phyloP scores from a whole-genome alignment of 805 yeast species.

The Cyberlindnera sargentensis region DNA sequence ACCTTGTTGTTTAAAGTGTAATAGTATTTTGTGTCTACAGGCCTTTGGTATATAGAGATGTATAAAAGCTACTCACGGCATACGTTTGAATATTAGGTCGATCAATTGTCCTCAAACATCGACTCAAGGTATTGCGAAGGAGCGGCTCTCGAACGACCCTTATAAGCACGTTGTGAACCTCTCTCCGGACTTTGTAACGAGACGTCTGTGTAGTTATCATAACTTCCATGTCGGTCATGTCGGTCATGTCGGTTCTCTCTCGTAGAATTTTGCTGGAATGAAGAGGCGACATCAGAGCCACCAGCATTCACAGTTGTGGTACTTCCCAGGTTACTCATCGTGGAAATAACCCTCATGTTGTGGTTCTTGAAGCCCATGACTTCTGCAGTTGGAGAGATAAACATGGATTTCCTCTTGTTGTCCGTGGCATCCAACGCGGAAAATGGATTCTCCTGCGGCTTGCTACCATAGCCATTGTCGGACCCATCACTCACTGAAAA shows the following conservation, averaged over 20 bases:
- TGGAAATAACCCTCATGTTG: slow-evolving; percentile 20
- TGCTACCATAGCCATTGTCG: not conserved
- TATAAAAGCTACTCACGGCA: too few relatives aligned
- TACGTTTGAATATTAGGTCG: too few relatives aligned
- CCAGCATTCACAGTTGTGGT: not conserved
- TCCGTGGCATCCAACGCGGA: slow-evolving; percentile 19
- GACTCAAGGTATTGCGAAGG: slow-evolving; percentile 46
- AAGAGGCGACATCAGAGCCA: slow-evolving; percentile 2
- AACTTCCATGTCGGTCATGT: slow-evolving; percentile 7
- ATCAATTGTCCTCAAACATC: slow-evolving; percentile 32
- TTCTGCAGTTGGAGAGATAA: slow-evolving; percentile 77
- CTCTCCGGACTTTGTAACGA: slow-evolving; percentile 14
- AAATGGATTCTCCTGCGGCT: slow-evolving; percentile 10
- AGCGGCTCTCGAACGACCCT: slow-evolving; percentile 23
- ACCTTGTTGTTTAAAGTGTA: not conserved
- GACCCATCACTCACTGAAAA: slow-evolving; percentile 11
- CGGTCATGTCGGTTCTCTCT: slow-evolving; percentile 10
- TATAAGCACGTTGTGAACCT: slow-evolving; percentile 11
- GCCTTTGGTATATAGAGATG: too few relatives aligned
- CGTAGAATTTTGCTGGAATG: not conserved
- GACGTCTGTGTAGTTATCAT: slow-evolving; percentile 12
- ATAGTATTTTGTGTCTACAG: not conserved
- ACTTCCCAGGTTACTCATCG: slow-evolving; percentile 27
- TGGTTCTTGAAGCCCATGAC: slow-evolving; percentile 41
- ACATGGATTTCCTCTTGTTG: slow-evolving; percentile 37